Conservation (phyloP, 805 yeast genomes). For the Myxozyma geophila region DNA sequence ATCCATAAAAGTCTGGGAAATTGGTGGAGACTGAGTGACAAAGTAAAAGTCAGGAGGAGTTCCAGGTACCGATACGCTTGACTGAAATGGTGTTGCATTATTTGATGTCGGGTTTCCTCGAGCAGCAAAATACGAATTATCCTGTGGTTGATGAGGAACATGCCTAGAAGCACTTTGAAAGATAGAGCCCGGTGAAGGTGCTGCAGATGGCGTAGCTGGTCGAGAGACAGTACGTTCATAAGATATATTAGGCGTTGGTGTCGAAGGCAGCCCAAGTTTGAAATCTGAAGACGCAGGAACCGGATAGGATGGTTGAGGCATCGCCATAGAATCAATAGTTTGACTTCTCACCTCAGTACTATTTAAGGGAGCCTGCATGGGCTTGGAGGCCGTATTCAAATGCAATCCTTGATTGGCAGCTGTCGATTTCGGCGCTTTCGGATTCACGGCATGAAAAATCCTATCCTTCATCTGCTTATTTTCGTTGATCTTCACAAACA, state of each 20-base stretch:
- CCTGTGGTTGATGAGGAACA: constrained; percentile 1
- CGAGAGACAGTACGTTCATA: constrained; percentile 21
- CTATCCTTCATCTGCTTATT: constrained; percentile 38
- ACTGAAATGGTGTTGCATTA: constrained; percentile 14
- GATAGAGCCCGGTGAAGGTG: constrained; percentile 1
- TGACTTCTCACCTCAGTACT: neutral
- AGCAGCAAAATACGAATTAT: constrained; percentile 5
- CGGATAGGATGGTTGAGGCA: constrained; percentile 13
- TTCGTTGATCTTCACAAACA: constrained; percentile 51
- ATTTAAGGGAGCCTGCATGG: neutral
- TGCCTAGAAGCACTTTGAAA: neutral
- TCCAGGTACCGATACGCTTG: constrained; percentile 33
- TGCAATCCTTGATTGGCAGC: neutral
- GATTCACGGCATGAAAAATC: constrained; percentile 27
- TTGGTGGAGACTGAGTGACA: constrained; percentile 43
- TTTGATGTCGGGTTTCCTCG: neutral
- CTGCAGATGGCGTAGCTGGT: constrained; percentile 13
- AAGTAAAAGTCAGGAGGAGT: constrained; percentile 43
- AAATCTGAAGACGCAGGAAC: neutral
- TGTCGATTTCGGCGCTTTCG: constrained; percentile 14
- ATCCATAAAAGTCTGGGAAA: constrained; percentile 48
- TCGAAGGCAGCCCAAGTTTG: constrained; percentile 7
- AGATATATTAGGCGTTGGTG: constrained; percentile 20
- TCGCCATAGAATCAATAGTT: neutral
- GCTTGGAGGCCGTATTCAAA: neutral